Percentiles rank a stretch among this genome's conserved stretches.
Conservation (phyloP, 129 eudicot genomes). For the Escallonia rubra region DNA sequence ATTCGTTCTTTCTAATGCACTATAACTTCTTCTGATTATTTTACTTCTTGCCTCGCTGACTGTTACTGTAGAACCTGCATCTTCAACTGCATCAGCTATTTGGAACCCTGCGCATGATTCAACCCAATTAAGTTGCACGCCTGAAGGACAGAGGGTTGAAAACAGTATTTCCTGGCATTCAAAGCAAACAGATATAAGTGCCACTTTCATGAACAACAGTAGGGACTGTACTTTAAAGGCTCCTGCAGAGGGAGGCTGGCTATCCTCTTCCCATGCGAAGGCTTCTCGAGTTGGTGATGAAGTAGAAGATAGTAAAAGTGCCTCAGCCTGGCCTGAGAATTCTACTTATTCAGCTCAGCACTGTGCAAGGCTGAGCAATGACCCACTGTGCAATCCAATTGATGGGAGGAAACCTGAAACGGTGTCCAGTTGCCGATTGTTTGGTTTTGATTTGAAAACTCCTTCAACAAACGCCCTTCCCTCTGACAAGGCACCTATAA, state of each 20-base stretch:
- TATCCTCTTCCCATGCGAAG: conserved; percentile 32
- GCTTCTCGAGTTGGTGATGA: conserved; percentile 30
- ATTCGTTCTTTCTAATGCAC: neutral
- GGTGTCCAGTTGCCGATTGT: conserved; percentile 58
- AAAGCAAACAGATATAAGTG: conserved; percentile 30
- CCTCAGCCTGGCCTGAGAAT: neutral
- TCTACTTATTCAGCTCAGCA: neutral
- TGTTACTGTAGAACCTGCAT: conserved; percentile 34
- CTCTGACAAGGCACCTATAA: conserved; percentile 22
- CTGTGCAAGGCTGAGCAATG: neutral
- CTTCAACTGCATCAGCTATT: conserved; percentile 36
- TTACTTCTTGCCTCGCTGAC: neutral
- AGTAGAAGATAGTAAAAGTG: neutral
- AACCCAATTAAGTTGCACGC: conserved; percentile 30
- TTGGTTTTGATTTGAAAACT: conserved; percentile 63
- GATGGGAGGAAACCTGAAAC: conserved; percentile 37
- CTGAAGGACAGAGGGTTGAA: conserved; percentile 41
- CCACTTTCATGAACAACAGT: conserved; percentile 10
- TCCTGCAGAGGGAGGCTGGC: conserved; percentile 33
- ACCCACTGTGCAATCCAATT: conserved; percentile 7
- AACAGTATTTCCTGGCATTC: conserved; percentile 20
- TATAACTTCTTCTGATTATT: neutral
- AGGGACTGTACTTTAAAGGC: conserved; percentile 19
- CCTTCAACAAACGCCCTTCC: conserved; percentile 20
- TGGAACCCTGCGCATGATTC: conserved; percentile 52